Conservation (phyloP, 1,139 yeast genomes). For the Suhomyces kunorum region DNA sequence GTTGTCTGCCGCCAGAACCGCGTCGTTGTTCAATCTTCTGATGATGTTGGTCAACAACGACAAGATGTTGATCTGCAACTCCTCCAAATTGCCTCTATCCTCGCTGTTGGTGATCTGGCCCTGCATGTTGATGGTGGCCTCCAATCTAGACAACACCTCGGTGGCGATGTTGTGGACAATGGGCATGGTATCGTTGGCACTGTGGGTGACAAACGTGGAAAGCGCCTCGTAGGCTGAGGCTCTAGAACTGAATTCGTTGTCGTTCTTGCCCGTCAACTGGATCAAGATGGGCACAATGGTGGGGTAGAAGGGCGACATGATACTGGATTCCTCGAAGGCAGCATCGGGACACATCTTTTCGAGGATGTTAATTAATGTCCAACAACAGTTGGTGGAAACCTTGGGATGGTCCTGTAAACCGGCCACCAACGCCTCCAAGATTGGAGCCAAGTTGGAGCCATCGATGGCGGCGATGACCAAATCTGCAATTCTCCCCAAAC, state of each 20-base stretch:
- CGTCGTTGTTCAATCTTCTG: conserved; percentile 74
- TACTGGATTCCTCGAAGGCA: conserved; percentile 52
- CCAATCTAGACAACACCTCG: conserved; percentile 72
- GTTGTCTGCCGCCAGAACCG: conserved; percentile 69
- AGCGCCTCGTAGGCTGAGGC: conserved; percentile 96
- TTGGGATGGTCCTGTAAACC: conserved; percentile 91
- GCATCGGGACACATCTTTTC: conserved; percentile 77
- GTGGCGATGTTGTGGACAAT: conserved; percentile 71
- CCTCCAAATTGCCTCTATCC: conserved; percentile 78
- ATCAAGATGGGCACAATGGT: conserved; percentile 70
- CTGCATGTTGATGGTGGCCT: conserved; percentile 59
- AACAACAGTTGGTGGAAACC: conserved; percentile 93
- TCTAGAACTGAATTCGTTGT: conserved; percentile 85
- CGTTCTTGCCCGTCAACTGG: conserved; percentile 65
- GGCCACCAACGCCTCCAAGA: conserved; percentile 67
- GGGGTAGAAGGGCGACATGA: conserved; percentile 73
- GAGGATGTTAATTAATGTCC: conserved; percentile 90
- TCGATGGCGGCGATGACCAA: conserved; percentile 78
- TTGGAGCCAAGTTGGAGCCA: conserved; percentile 62
- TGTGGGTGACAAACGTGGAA: conserved; percentile 74
- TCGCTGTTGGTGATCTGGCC: conserved; percentile 60
- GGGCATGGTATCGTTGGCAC: conserved; percentile 70
- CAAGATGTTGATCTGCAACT: conserved; percentile 81
- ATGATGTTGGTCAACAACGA: conserved; percentile 87
- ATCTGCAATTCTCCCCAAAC: conserved; percentile 94